Conservation (phyloP, 75 land plant genomes). For the Selaginella moellendorffii region DNA sequence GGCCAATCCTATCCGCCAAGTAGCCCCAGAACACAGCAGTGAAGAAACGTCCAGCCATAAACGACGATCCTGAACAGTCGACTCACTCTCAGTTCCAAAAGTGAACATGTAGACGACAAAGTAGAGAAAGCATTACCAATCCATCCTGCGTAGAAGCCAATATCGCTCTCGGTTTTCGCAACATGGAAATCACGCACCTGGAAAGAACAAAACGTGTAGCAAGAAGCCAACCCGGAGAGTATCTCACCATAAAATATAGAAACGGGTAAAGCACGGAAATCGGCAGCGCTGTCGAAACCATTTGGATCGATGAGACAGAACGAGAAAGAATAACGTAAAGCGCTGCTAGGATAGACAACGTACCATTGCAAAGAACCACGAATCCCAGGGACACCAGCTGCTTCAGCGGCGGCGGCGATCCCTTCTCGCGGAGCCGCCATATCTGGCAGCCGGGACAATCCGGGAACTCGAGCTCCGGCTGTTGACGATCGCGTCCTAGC, state of each 20-base stretch:
- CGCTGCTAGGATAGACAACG: too few relatives aligned
- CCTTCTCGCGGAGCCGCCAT: not conserved
- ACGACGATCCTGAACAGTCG: constrained; percentile 41
- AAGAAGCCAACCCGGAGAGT: not conserved
- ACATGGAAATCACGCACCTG: constrained; percentile 52
- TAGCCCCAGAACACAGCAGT: constrained; percentile 46
- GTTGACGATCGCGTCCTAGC: too few relatives aligned
- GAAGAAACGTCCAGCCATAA: constrained; percentile 50
- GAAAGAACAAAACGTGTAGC: not conserved
- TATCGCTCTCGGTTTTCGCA: constrained; percentile 38
- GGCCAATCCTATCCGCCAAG: constrained; percentile 47
- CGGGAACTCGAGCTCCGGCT: not conserved
- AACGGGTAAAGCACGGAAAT: constrained; percentile 38
- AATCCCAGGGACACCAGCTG: not conserved
- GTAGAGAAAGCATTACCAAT: constrained; percentile 27
- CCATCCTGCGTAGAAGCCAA: constrained; percentile 55
- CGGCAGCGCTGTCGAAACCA: constrained; percentile 33
- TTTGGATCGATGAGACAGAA: not conserved
- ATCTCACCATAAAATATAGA: constrained; percentile 40
- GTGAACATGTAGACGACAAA: not conserved
- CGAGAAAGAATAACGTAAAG: not conserved
- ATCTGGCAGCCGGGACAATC: not conserved
- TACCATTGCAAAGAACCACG: not conserved
- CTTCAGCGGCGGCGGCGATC: not conserved
- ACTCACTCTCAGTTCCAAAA: not conserved